Conservation (phyloP, 768 basidiomycete genomes). For the Mycena epipterygia region DNA sequence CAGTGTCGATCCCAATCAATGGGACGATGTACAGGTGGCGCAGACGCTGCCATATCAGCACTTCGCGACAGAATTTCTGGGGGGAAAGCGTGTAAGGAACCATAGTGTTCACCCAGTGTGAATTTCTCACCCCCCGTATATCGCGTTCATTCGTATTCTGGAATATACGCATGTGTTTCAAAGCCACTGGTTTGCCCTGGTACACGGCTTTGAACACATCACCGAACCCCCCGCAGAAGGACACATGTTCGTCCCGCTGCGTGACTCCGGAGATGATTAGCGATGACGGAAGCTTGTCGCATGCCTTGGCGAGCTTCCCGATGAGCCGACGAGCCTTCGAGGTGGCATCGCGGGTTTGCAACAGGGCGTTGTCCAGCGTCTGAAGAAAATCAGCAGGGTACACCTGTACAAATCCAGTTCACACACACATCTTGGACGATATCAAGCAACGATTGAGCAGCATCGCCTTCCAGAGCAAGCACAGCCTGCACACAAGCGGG, state of each 20-base stretch:
- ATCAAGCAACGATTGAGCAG: constrained; percentile 29
- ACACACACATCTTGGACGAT: constrained; percentile 27
- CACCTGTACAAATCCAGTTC: background rate
- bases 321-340: constrained; percentile 18
- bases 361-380: constrained; percentile 8
- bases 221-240: constrained; percentile 26
- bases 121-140: constrained; percentile 23
- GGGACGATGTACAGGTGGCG: too few species aligned
- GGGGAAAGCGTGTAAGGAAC: background rate
- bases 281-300: constrained; percentile 27
- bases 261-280: constrained; percentile 25
- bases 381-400: background rate
- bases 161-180: constrained; percentile 31
- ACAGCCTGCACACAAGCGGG: constrained; percentile 16
- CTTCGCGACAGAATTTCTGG: constrained; percentile 41
- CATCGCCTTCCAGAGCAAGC: constrained; percentile 22
- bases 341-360: constrained; percentile 2
- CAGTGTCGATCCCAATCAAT: too few species aligned
- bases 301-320: constrained; percentile 11
- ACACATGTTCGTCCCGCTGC: constrained; percentile 8
- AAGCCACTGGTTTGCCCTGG: constrained; percentile 21
- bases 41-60: too few species aligned
- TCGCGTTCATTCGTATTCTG: constrained; percentile 14
- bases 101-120: background rate
- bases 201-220: constrained; percentile 28